phyloP scores from a whole-genome alignment of 202 grass and related monocot genomes.

The Bolboschoenoplectus hybrid region DNA sequence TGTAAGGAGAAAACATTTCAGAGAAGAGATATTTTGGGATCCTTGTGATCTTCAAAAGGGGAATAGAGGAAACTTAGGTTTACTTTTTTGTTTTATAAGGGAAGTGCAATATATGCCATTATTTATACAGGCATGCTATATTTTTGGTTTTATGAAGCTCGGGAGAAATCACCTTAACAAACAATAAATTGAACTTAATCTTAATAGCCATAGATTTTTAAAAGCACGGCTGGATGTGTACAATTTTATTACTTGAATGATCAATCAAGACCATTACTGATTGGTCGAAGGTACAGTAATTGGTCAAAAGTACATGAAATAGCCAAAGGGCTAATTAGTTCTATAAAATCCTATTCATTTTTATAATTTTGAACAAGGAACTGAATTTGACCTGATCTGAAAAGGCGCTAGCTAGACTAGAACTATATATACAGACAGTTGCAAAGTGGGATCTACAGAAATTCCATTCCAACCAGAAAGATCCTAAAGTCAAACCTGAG shows the following conservation, averaged over 20 bases:
- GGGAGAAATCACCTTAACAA: background rate
- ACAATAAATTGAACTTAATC: background rate
- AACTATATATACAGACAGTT: conserved; percentile 2
- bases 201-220: background rate
- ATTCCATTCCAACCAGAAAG: background rate
- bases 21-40: background rate
- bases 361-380: background rate
- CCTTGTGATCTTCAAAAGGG: background rate
- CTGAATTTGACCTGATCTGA: conserved; percentile 23
- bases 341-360: background rate
- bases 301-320: conserved; percentile 2
- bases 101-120: background rate
- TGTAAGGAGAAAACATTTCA: background rate
- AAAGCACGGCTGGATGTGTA: background rate
- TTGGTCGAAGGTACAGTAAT: background rate
- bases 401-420: background rate
- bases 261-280: background rate
- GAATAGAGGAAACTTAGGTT: background rate
- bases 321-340: background rate
- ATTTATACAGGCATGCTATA: background rate
- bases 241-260: background rate
- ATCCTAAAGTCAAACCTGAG: conserved; percentile 38
- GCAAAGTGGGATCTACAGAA: background rate
- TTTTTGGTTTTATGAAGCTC: background rate
- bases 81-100: background rate